Percentiles rank a stretch among this genome's conserved stretches.
These are phyloP conservation scores for Echinochloa phyllopogon DNA, from an alignment of 176 grass and related monocot species.

Conservation along the genomic window DNA sequence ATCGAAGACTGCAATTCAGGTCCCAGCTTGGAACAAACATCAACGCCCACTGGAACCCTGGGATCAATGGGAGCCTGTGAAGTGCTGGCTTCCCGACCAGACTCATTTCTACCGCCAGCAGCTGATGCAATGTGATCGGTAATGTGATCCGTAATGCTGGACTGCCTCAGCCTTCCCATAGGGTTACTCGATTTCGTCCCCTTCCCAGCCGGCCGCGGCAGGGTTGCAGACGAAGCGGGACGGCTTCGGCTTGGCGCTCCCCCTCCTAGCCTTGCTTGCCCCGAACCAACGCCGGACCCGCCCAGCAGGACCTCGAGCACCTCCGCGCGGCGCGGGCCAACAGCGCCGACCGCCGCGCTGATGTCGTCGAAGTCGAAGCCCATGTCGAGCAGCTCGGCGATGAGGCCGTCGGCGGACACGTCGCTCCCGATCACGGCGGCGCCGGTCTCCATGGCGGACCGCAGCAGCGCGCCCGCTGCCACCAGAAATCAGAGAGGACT, in stretches of 20 bases:
- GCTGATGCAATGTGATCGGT: slow-evolving; percentile 48
- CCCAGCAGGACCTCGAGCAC: slow-evolving; percentile 71
- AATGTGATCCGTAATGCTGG: slow-evolving; percentile 68
- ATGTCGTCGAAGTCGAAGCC: slow-evolving; percentile 80
- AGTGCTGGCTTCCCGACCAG: slow-evolving; percentile 12
- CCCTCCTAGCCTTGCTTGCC: neutral
- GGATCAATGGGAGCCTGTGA: slow-evolving; percentile 22
- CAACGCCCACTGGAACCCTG: neutral
- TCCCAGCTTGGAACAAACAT: neutral
- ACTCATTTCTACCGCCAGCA: slow-evolving; percentile 17
- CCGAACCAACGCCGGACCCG: slow-evolving; percentile 30
- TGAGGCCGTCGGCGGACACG: slow-evolving; percentile 56
- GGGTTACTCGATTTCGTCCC: slow-evolving; percentile 7
- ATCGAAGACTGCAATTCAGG: neutral
- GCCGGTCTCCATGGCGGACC: slow-evolving; percentile 19
- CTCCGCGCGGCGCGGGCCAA: slow-evolving; percentile 53
- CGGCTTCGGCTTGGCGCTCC: neutral
- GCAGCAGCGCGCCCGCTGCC: neutral
- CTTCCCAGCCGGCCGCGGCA: neutral
- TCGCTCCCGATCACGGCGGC: neutral
- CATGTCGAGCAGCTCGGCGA: slow-evolving; percentile 85
- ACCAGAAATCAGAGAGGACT: neutral
- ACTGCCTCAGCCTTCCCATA: slow-evolving; percentile 56
- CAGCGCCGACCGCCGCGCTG: slow-evolving; percentile 59
- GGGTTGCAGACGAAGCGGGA: neutral